These are phyloP conservation scores for Citeromyces hawaiiensis DNA, from an alignment of 1,139 yeast species.

Conservation along the genomic window DNA sequence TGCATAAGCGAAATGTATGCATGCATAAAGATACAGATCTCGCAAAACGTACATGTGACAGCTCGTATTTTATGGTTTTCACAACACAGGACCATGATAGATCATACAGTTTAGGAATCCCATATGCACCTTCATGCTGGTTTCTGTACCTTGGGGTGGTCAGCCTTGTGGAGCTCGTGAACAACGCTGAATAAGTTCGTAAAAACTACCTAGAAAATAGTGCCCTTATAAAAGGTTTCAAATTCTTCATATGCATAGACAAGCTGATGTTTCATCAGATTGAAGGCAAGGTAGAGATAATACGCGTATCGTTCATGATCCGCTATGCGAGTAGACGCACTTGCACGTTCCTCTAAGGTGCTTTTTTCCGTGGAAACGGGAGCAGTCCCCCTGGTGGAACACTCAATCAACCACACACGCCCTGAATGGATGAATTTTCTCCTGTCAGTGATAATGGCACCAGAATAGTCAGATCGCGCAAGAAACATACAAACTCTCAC, in stretches of 20 bases:
- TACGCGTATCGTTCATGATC: background rate
- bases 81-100: background rate
- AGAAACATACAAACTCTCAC: conserved; percentile 29
- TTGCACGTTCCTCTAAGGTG: background rate
- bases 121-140: background rate
- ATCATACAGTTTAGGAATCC: background rate
- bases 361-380: background rate
- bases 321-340: background rate
- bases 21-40: background rate
- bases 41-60: background rate
- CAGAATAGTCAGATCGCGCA: conserved; percentile 9
- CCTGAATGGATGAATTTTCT: background rate
- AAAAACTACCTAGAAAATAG: background rate
- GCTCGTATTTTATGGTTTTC: background rate
- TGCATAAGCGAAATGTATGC: conserved; percentile 1
- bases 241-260: no score
- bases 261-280: no score
- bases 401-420: background rate
- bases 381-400: background rate
- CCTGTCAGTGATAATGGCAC: background rate
- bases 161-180: background rate
- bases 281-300: background rate
- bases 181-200: background rate
- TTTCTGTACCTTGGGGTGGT: background rate
- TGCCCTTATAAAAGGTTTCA: background rate